phyloP scores from a whole-genome alignment of 2,329 filamentous ascomycete species.

The Trichothecium roseum region DNA sequence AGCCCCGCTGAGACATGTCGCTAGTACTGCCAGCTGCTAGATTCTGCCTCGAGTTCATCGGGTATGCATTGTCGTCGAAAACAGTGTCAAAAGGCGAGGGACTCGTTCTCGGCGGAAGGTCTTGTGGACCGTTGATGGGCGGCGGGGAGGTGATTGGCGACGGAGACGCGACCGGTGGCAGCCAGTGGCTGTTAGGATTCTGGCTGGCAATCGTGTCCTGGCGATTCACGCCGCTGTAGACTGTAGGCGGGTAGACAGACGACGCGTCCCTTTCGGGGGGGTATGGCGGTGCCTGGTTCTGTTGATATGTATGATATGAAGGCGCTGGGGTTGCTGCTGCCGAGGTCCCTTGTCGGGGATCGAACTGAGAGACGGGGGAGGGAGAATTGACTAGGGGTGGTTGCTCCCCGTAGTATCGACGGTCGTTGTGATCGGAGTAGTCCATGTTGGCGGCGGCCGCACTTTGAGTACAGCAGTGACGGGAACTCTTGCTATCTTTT shows the following conservation, averaged over 20 bases:
- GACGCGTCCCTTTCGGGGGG: slow-evolving; percentile 2
- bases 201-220: too few species aligned
- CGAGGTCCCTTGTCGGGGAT: slow-evolving; percentile 29
- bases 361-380: slow-evolving; percentile 30
- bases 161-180: neutral
- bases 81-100: slow-evolving; percentile 53
- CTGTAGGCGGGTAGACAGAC: neutral
- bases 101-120: slow-evolving; percentile 22
- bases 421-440: slow-evolving; percentile 48
- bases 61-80: slow-evolving; percentile 59
- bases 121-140: slow-evolving; percentile 17
- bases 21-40: slow-evolving; percentile 20
- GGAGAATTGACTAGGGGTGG: slow-evolving; percentile 22
- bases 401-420: slow-evolving; percentile 34
- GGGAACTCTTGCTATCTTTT: too few species aligned
- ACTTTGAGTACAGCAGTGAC: too few species aligned
- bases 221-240: too few species aligned
- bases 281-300: slow-evolving; percentile 2
- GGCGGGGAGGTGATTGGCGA: slow-evolving; percentile 10
- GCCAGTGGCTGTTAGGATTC: too few species aligned
- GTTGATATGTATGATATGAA: slow-evolving; percentile 18
- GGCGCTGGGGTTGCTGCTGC: slow-evolving; percentile 25
- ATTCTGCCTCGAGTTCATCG: slow-evolving; percentile 31
- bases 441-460: slow-evolving; percentile 33
- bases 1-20: slow-evolving; percentile 24